Percentiles rank a stretch among this genome's conserved stretches.
Evolutionary conservation across 495 filamentous ascomycete genomes (phyloP).

Genomic region (Friedmanniomyces simplex): DNA sequence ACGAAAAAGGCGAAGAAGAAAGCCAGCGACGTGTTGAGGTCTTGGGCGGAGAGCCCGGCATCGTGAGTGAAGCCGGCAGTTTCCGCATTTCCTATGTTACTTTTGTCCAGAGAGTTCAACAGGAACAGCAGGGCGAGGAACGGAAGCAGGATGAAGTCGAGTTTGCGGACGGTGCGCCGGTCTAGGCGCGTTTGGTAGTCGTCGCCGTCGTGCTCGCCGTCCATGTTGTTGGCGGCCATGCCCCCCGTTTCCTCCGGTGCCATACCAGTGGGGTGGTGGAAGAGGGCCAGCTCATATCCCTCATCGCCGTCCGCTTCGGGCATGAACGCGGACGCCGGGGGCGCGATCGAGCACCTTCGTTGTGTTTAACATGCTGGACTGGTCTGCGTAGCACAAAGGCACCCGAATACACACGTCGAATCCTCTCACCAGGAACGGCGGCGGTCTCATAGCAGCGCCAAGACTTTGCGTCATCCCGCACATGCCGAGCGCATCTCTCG

Average conservation of each 20-base stretch:
- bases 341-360: background rate
- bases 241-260: background rate
- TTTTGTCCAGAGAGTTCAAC: conserved; percentile 43
- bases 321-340: background rate
- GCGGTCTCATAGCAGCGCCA: too few relatives aligned
- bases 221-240: background rate
- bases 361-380: background rate
- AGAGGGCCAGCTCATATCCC: conserved; percentile 1
- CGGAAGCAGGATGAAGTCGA: conserved; percentile 40
- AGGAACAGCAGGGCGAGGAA: conserved; percentile 44
- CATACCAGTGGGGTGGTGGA: background rate
- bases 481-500: too few relatives aligned
- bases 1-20: conserved; percentile 50
- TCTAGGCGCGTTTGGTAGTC: conserved; percentile 2
- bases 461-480: background rate
- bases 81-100: conserved; percentile 45
- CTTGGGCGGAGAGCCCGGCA: conserved; percentile 34
- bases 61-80: conserved; percentile 41
- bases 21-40: conserved; percentile 45
- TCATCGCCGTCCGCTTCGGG: background rate
- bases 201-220: background rate
- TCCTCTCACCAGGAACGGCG: too few relatives aligned
- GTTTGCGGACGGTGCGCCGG: conserved; percentile 27
- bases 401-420: too few relatives aligned
- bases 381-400: too few relatives aligned